Conservation (phyloP, 805 yeast genomes). For the Cyberlindnera euphorbiiphila region DNA sequence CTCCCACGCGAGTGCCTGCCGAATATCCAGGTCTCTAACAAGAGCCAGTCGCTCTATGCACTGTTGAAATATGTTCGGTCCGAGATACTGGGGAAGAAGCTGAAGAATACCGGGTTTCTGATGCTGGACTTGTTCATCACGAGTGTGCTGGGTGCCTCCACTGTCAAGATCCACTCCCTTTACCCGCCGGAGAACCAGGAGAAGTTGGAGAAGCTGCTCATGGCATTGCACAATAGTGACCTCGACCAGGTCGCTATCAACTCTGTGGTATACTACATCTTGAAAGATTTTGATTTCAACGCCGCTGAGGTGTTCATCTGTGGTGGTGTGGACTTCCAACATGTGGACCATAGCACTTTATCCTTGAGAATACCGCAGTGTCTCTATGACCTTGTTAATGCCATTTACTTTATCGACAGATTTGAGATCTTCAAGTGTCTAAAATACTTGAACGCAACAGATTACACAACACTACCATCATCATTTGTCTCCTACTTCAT, state of each 20-base stretch:
- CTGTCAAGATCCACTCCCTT: slow-evolving; percentile 9
- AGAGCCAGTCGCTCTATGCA: slow-evolving; percentile 21
- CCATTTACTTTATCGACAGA: slow-evolving; percentile 25
- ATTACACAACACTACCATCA: slow-evolving; percentile 6
- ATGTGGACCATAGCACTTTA: slow-evolving; percentile 7
- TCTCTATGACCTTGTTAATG: slow-evolving; percentile 22
- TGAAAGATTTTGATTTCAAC: slow-evolving; percentile 23
- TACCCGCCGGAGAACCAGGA: slow-evolving; percentile 26
- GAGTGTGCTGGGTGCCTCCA: slow-evolving; percentile 14
- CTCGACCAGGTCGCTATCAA: slow-evolving; percentile 13
- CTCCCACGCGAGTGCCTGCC: slow-evolving; percentile 19
- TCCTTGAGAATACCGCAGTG: slow-evolving; percentile 6
- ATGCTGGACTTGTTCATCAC: slow-evolving; percentile 21
- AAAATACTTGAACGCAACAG: slow-evolving; percentile 15
- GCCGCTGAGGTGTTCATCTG: slow-evolving; percentile 20
- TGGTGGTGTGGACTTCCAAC: slow-evolving; percentile 2
- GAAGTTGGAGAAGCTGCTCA: slow-evolving; percentile 18
- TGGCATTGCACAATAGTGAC: slow-evolving; percentile 7
- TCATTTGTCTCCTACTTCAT: slow-evolving; percentile 20
- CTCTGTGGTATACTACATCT: slow-evolving; percentile 22
- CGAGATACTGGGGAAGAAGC: slow-evolving; percentile 18
- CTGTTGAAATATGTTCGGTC: slow-evolving; percentile 23
- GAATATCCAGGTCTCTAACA: slow-evolving; percentile 20
- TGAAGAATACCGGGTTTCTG: slow-evolving; percentile 15
- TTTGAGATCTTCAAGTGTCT: slow-evolving; percentile 21